Conservation (phyloP, 1,284 basidiomycete species). For the Taiwanofungus camphoratus region DNA sequence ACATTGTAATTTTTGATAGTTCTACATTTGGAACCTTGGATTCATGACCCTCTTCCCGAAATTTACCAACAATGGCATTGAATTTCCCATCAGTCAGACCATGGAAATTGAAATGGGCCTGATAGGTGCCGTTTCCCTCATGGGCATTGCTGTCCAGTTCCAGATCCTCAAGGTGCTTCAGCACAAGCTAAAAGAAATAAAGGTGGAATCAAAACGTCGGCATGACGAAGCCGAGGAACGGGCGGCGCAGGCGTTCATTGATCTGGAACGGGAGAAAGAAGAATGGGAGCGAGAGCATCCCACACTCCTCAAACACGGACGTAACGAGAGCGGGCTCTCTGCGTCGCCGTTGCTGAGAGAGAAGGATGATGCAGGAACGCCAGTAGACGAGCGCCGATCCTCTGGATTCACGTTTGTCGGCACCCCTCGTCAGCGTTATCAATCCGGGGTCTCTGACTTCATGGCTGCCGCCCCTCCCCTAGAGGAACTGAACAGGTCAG, state of each 20-base stretch:
- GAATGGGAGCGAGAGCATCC: conserved; percentile 89
- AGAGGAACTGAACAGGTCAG: conserved; percentile 50
- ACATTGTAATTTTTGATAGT: conserved; percentile 41
- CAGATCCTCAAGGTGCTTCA: conserved; percentile 78
- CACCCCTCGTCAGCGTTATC: conserved; percentile 48
- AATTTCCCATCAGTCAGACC: conserved; percentile 80
- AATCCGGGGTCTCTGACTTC: conserved; percentile 69
- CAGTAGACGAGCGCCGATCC: conserved; percentile 43
- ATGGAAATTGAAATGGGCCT: conserved; percentile 95
- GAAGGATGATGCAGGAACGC: conserved; percentile 30
- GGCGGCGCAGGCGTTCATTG: conserved; percentile 68
- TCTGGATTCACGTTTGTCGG: conserved; percentile 45
- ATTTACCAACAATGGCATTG: conserved; percentile 58
- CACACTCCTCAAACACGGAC: conserved; percentile 48
- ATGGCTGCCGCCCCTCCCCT: conserved; percentile 53
- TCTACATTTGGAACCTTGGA: conserved; percentile 93
- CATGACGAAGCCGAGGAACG: conserved; percentile 74
- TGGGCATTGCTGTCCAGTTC: conserved; percentile 88
- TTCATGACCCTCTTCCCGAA: conserved; percentile 76
- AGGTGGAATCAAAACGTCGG: conserved; percentile 66
- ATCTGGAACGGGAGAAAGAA: conserved; percentile 65
- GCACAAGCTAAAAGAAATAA: conserved; percentile 73
- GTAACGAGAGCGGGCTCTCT: conserved; percentile 58
- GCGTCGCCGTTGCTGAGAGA: conserved; percentile 28
- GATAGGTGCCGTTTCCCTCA: conserved; percentile 73